These are phyloP conservation scores for Vishniacozyma victoriae DNA, from an alignment of 768 basidiomycete genomes.

Conservation along the genomic window DNA sequence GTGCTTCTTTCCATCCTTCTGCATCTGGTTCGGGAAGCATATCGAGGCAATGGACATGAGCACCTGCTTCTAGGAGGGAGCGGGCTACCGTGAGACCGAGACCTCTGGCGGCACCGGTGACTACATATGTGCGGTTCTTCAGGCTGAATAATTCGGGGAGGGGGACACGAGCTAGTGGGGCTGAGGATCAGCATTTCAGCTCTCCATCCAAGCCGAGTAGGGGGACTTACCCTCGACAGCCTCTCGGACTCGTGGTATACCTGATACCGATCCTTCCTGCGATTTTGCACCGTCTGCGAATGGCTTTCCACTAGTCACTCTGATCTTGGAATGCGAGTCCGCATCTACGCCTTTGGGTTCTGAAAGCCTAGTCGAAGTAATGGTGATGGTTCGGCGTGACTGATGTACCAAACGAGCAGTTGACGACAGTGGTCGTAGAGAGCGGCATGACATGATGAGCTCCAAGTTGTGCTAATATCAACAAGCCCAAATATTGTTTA, in stretches of 20 bases:
- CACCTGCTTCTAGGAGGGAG: slow-evolving; percentile 31
- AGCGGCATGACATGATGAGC: too few species aligned
- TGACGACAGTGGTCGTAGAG: too few species aligned
- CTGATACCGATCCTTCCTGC: neutral
- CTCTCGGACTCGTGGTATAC: neutral
- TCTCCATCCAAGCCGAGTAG: too few species aligned
- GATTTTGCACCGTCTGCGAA: neutral
- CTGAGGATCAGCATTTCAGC: too few species aligned
- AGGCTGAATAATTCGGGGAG: slow-evolving; percentile 32
- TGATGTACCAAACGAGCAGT: too few species aligned
- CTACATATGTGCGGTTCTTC: slow-evolving; percentile 21
- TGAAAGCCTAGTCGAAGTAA: too few species aligned
- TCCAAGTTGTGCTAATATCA: too few species aligned
- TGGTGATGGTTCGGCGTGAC: too few species aligned
- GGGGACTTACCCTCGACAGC: neutral
- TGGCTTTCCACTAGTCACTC: neutral
- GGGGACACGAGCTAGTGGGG: slow-evolving; percentile 15
- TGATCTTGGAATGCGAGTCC: too few species aligned
- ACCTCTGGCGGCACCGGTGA: slow-evolving; percentile 40
- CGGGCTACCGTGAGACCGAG: slow-evolving; percentile 37
- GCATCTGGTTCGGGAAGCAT: slow-evolving; percentile 25
- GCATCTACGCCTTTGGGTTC: neutral
- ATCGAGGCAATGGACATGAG: slow-evolving; percentile 32
- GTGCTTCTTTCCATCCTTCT: slow-evolving; percentile 21
- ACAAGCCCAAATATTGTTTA: too few species aligned